These are phyloP conservation scores for Scheffersomyces coipomensis DNA, from an alignment of 805 yeast genomes.

Conservation along the genomic window DNA sequence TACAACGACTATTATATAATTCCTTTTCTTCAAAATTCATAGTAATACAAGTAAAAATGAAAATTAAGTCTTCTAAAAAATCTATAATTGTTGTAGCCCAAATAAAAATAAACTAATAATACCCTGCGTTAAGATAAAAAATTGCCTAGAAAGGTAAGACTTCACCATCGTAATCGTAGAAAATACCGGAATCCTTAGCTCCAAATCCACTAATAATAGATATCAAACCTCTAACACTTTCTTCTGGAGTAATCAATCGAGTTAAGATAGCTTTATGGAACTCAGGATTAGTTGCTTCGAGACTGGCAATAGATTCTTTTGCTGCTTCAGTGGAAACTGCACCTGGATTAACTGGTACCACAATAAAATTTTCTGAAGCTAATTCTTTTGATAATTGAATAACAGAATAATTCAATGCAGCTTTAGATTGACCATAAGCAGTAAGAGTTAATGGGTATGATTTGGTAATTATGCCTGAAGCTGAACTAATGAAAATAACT, in stretches of 20 bases:
- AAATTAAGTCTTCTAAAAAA: too few relatives aligned
- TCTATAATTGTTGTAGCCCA: too few relatives aligned
- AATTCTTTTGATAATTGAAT: conserved; percentile 25
- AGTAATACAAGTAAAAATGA: too few relatives aligned
- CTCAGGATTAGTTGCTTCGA: too few relatives aligned
- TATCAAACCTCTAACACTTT: not conserved
- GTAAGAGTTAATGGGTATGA: not conserved
- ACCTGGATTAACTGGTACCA: conserved; percentile 40
- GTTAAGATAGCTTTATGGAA: too few relatives aligned
- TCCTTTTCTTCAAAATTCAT: too few relatives aligned
- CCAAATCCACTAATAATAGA: not conserved
- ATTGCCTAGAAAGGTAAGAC: too few relatives aligned
- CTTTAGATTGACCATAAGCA: conserved; percentile 36
- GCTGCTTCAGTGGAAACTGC: conserved; percentile 35
- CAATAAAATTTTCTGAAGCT: conserved; percentile 8
- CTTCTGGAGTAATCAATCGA: too few relatives aligned
- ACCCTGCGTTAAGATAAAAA: too few relatives aligned
- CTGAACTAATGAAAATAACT: not conserved
- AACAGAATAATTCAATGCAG: conserved; percentile 29
- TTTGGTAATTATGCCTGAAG: not conserved
- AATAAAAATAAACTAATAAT: too few relatives aligned
- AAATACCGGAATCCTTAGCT: not conserved
- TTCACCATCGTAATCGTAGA: not conserved
- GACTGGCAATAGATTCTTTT: too few relatives aligned
- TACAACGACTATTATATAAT: too few relatives aligned